Evolutionary conservation across 2,329 filamentous ascomycete species (phyloP).

Genomic region (Gaeumannomyces tritici): DNA sequence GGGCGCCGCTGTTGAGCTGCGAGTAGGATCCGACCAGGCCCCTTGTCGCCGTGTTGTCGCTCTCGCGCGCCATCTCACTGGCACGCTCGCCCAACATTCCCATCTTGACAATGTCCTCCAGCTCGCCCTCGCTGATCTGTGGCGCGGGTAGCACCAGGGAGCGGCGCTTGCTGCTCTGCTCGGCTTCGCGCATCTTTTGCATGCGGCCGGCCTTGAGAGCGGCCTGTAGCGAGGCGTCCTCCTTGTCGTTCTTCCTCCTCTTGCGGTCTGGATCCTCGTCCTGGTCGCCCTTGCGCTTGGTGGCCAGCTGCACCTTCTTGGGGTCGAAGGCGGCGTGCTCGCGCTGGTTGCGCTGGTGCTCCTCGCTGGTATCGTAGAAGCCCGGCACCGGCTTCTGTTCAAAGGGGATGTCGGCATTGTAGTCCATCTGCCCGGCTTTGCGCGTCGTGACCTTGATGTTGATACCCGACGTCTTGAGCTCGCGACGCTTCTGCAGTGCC

Average conservation of each 20-base stretch:
- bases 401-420: constrained; percentile 97
- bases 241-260: constrained; percentile 81
- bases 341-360: constrained; percentile 70
- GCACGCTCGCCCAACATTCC: constrained; percentile 87
- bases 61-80: constrained; percentile 61
- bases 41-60: constrained; percentile 76
- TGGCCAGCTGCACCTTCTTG: constrained; percentile 74
- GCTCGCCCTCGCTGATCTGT: constrained; percentile 83
- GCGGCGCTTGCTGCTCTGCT: constrained; percentile 89
- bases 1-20: constrained; percentile 68
- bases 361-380: constrained; percentile 89
- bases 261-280: constrained; percentile 78
- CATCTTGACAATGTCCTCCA: constrained; percentile 99
- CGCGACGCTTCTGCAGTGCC: constrained; percentile 85
- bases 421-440: constrained; percentile 97
- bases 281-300: constrained; percentile 84
- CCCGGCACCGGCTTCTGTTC: constrained; percentile 83
- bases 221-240: constrained; percentile 69
- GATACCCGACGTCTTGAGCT: constrained; percentile 95
- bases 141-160: constrained; percentile 76
- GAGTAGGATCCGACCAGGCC: constrained; percentile 75
- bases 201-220: constrained; percentile 88
- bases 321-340: constrained; percentile 84
- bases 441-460: constrained; percentile 91
- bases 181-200: constrained; percentile 90